phyloP scores from a whole-genome alignment of 306 rosid genomes.

The Malus sieversii region DNA sequence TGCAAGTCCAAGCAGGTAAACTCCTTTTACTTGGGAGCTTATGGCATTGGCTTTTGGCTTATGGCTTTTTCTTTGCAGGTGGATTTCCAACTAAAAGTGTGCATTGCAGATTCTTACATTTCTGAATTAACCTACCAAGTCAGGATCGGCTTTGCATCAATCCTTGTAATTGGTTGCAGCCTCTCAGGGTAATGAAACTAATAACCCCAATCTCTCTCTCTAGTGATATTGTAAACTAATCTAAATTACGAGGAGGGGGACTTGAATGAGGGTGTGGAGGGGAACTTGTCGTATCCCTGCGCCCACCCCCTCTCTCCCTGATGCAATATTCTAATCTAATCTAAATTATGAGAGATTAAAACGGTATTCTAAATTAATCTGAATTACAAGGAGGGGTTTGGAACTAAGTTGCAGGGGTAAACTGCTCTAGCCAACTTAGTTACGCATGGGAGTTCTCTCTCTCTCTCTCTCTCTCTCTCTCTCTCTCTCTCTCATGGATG shows the following conservation, averaged over 20 bases:
- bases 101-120: conserved; percentile 33
- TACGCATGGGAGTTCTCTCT: not conserved
- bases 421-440: too few relatives aligned
- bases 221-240: not conserved
- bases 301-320: too few relatives aligned
- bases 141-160: conserved; percentile 27
- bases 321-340: too few relatives aligned
- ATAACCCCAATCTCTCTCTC: not conserved
- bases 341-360: too few relatives aligned
- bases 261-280: too few relatives aligned
- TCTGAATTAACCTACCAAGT: conserved; percentile 33
- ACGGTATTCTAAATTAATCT: too few relatives aligned
- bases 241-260: too few relatives aligned
- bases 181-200: conserved; percentile 23
- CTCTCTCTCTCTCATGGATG: not conserved
- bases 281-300: too few relatives aligned
- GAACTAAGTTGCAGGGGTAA: too few relatives aligned
- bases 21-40: not conserved
- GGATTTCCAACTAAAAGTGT: conserved; percentile 41
- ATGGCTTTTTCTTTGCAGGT: conserved; percentile 24
- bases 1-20: conserved; percentile 40
- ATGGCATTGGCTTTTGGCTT: not conserved
- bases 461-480: not conserved
- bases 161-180: conserved; percentile 40
- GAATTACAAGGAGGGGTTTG: too few relatives aligned